Conservation (phyloP, 2,329 filamentous ascomycete species). For the Fusarium equiseti region DNA sequence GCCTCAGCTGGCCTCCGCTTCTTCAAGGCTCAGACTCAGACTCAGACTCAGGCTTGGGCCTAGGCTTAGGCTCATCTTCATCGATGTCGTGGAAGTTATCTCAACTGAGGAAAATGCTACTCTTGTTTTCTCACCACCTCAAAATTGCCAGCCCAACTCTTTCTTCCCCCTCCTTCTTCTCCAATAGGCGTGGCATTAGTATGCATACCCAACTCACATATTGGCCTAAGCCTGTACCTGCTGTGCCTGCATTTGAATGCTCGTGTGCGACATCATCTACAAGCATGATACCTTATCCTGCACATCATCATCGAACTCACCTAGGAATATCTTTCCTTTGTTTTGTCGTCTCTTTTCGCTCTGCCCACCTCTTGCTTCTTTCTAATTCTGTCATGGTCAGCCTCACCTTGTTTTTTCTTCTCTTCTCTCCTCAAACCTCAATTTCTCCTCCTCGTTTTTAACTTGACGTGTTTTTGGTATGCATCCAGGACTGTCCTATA, state of each 20-base stretch:
- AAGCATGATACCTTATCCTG: conserved; percentile 42
- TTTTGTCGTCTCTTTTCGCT: conserved; percentile 39
- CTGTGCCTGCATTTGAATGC: conserved; percentile 36
- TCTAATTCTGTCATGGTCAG: conserved; percentile 31
- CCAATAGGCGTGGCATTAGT: background rate
- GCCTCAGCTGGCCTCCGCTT: conserved; percentile 28
- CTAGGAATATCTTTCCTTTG: conserved; percentile 4
- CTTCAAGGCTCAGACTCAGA: background rate
- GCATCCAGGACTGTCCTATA: conserved; percentile 11
- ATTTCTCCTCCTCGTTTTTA: conserved; percentile 9
- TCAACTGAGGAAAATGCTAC: conserved; percentile 20
- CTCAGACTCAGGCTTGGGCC: background rate
- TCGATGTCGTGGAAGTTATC: conserved; percentile 22
- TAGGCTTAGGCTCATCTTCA: background rate
- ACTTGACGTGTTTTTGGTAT: background rate
- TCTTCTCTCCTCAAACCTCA: conserved; percentile 36
- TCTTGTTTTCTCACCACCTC: conserved; percentile 27
- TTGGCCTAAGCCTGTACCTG: conserved; percentile 22
- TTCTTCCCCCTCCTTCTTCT: background rate
- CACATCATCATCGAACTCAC: conserved; percentile 39
- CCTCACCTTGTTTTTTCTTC: conserved; percentile 44
- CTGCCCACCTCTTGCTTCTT: conserved; percentile 16
- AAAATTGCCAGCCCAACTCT: background rate
- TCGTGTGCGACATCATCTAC: conserved; percentile 39
- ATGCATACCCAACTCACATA: conserved; percentile 9